A percentile compares a stretch with the other conserved stretches of the same genome.
Evolutionary conservation across 306 rosid species (phyloP).

Genomic region (Urtica urens): DNA sequence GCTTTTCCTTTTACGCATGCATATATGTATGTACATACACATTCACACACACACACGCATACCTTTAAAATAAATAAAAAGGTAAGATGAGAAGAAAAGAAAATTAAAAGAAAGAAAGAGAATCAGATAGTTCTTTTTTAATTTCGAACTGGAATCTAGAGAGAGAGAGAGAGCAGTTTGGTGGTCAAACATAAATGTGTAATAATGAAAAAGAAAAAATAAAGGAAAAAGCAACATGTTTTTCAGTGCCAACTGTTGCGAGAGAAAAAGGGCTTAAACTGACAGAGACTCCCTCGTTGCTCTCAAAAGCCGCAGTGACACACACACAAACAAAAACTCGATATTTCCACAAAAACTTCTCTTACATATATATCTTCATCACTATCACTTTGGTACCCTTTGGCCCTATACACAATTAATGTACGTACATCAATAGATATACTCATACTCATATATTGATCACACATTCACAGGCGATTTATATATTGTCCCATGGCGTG

Average conservation of each 20-base stretch:
- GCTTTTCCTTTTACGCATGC: background rate
- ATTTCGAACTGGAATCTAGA: no score
- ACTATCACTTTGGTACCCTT: background rate
- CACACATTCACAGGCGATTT: background rate
- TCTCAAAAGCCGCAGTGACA: conserved; percentile 9
- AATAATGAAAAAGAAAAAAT: background rate
- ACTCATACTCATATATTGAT: no score
- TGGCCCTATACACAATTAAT: no score
- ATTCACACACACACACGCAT: background rate
- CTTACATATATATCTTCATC: background rate
- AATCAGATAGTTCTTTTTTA: no score
- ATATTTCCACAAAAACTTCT: background rate
- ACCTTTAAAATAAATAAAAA: background rate
- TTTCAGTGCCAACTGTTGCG: conserved; percentile 9
- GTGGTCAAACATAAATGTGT: conserved; percentile 8
- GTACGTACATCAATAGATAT: no score
- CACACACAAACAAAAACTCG: conserved; percentile 1
- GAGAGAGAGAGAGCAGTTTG: background rate
- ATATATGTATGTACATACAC: background rate
- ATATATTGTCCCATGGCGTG: background rate
- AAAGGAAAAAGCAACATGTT: background rate
- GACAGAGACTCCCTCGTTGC: conserved; percentile 5
- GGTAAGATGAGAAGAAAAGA: no score
- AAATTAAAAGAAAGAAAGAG: background rate
- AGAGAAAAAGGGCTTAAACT: background rate